phyloP scores from a whole-genome alignment of 2,329 filamentous ascomycete genomes.

The Dryadomyces sulphureus region DNA sequence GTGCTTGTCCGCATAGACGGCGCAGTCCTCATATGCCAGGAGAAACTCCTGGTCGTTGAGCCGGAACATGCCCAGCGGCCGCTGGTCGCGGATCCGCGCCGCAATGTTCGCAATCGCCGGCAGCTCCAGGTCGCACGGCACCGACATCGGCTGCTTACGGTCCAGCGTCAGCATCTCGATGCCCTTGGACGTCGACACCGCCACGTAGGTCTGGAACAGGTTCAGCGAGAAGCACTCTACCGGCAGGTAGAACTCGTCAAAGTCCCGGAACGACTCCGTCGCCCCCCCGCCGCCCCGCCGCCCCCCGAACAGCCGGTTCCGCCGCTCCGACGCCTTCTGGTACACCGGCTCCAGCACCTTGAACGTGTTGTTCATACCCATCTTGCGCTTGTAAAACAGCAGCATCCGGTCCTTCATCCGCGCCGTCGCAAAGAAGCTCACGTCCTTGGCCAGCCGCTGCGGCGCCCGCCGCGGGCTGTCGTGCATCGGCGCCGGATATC shows the following conservation, averaged over 20 bases:
- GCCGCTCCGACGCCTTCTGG: conserved; percentile 80
- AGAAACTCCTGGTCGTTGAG: conserved; percentile 87
- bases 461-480: conserved; percentile 76
- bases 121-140: conserved; percentile 64
- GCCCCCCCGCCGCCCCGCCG: conserved; percentile 45
- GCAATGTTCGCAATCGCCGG: conserved; percentile 75
- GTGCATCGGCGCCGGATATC: conserved; percentile 43
- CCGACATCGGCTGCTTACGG: conserved; percentile 90
- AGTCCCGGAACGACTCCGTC: conserved; percentile 95
- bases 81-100: conserved; percentile 64
- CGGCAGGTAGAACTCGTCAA: conserved; percentile 97
- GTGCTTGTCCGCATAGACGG: conserved; percentile 96
- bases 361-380: conserved; percentile 84
- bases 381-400: conserved; percentile 94
- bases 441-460: conserved; percentile 81
- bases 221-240: conserved; percentile 91
- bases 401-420: conserved; percentile 93
- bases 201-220: conserved; percentile 87
- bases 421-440: conserved; percentile 91
- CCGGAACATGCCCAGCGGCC: conserved; percentile 90
- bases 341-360: conserved; percentile 93
- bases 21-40: conserved; percentile 87
- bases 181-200: conserved; percentile 79
- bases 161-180: conserved; percentile 94
- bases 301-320: conserved; percentile 48